Conservation (phyloP, 306 rosid species). For the Cicer arietinum region DNA sequence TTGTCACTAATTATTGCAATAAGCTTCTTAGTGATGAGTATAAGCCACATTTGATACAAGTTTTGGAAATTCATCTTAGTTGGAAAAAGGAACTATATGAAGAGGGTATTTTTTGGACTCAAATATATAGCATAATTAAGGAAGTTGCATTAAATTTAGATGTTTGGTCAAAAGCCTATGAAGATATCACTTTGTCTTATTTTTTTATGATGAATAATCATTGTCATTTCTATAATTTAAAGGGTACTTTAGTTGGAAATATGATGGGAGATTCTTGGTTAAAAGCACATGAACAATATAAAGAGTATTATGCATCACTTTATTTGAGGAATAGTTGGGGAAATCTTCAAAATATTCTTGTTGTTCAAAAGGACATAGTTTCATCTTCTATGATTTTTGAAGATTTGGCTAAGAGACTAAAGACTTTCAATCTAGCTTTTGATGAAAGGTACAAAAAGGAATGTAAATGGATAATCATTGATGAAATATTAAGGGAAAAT, state of each 20-base stretch:
- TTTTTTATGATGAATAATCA: constrained; percentile 95
- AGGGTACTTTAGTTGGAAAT: constrained; percentile 70
- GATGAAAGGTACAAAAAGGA: constrained; percentile 68
- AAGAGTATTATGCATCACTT: constrained; percentile 77
- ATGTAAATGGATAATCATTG: constrained; percentile 66
- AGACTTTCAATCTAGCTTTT: constrained; percentile 65
- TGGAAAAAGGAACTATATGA: constrained; percentile 65
- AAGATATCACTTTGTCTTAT: constrained; percentile 67
- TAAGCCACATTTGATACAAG: constrained; percentile 65
- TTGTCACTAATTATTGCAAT: constrained; percentile 71
- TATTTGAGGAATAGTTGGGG: constrained; percentile 85
- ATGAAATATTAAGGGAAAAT: constrained; percentile 64
- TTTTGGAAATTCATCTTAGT: constrained; percentile 64
- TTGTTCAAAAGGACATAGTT: constrained; percentile 49
- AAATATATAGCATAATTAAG: constrained; percentile 58
- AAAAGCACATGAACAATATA: constrained; percentile 76
- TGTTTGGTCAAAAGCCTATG: constrained; percentile 78
- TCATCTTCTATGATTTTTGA: constrained; percentile 44
- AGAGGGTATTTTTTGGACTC: constrained; percentile 52
- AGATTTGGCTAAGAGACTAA: constrained; percentile 57
- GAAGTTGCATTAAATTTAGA: constrained; percentile 78
- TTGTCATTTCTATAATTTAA: constrained; percentile 70
- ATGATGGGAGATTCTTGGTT: constrained; percentile 90
- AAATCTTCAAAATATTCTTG: constrained; percentile 55
- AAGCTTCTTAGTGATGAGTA: constrained; percentile 64